Percentiles rank a stretch among this genome's conserved stretches.
Conservation (phyloP, 805 yeast species). For the Barnettozyma botsteinii region DNA sequence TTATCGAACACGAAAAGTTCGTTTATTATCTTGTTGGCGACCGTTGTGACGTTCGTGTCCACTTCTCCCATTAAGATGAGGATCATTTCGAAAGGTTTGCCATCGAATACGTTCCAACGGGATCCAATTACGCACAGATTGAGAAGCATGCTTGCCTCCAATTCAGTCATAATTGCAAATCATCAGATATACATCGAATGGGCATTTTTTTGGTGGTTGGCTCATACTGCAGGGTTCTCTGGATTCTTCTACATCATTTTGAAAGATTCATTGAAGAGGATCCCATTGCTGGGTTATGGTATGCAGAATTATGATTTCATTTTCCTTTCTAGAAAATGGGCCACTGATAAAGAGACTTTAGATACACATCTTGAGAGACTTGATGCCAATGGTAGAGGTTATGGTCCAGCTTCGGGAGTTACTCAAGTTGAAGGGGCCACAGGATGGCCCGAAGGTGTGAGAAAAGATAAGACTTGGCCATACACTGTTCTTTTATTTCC, state of each 20-base stretch:
- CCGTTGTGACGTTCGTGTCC: conserved; percentile 43
- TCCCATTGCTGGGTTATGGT: conserved; percentile 82
- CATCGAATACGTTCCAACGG: conserved; percentile 8
- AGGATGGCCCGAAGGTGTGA: conserved; percentile 17
- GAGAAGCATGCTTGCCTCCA: conserved; percentile 34
- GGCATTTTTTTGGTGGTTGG: conserved; percentile 84
- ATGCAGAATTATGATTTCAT: conserved; percentile 76
- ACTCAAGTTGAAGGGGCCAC: conserved; percentile 24
- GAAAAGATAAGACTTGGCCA: conserved; percentile 40
- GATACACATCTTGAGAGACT: conserved; percentile 47
- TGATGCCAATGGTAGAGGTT: conserved; percentile 56
- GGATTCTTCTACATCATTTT: conserved; percentile 67
- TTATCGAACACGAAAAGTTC: conserved; percentile 50
- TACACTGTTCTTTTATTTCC: conserved; percentile 79
- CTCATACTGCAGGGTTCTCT: conserved; percentile 61
- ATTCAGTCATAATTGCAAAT: conserved; percentile 70
- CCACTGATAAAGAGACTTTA: conserved; percentile 57
- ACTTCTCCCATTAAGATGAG: conserved; percentile 41
- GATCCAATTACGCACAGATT: conserved; percentile 7
- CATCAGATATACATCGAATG: conserved; percentile 95
- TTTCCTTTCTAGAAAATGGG: conserved; percentile 84
- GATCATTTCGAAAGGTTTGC: conserved; percentile 39
- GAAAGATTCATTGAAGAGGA: conserved; percentile 61
- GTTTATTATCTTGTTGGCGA: conserved; percentile 50
- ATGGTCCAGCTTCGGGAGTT: conserved; percentile 44